Conservation (phyloP, 768 basidiomycete genomes). For the Hypholoma sublateritium region DNA sequence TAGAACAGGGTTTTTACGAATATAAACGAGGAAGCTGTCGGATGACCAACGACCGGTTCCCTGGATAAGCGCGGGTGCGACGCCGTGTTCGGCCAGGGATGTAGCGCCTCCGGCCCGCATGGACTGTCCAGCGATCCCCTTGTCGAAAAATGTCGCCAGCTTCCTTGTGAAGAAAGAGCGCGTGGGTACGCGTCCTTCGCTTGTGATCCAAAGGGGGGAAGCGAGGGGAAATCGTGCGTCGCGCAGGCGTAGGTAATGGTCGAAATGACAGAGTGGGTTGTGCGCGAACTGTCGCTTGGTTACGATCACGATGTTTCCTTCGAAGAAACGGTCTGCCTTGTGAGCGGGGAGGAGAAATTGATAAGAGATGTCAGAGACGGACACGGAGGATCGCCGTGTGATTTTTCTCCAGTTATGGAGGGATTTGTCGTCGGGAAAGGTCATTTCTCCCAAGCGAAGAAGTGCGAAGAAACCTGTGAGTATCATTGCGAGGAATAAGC, state of each 20-base stretch:
- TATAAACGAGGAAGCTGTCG: conserved; percentile 33
- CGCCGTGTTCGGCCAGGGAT: conserved; percentile 28
- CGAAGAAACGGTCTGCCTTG: too few species aligned
- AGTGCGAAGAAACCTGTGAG: conserved; percentile 30
- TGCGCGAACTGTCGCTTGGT: neutral
- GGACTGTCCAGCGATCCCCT: conserved; percentile 31
- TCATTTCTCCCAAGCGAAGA: conserved; percentile 31
- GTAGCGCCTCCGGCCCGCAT: conserved; percentile 43
- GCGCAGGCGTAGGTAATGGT: conserved; percentile 19
- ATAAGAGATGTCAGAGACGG: conserved; percentile 19
- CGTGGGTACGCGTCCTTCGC: conserved; percentile 29
- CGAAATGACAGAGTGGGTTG: conserved; percentile 19
- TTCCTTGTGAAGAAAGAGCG: conserved; percentile 32
- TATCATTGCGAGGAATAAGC: conserved; percentile 27
- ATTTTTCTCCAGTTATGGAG: conserved; percentile 25
- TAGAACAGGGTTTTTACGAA: conserved; percentile 37
- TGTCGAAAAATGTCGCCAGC: conserved; percentile 22
- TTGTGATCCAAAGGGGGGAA: conserved; percentile 33
- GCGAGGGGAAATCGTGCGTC: conserved; percentile 24
- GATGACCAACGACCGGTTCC: conserved; percentile 39
- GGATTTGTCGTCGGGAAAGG: conserved; percentile 28
- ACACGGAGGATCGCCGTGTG: conserved; percentile 17
- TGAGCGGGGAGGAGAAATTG: conserved; percentile 18
- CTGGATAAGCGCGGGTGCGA: conserved; percentile 31
- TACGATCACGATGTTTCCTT: neutral